Base-by-base conservation (phyloP, 1,139 yeast genomes). In the Candida dubliniensis region DNA sequence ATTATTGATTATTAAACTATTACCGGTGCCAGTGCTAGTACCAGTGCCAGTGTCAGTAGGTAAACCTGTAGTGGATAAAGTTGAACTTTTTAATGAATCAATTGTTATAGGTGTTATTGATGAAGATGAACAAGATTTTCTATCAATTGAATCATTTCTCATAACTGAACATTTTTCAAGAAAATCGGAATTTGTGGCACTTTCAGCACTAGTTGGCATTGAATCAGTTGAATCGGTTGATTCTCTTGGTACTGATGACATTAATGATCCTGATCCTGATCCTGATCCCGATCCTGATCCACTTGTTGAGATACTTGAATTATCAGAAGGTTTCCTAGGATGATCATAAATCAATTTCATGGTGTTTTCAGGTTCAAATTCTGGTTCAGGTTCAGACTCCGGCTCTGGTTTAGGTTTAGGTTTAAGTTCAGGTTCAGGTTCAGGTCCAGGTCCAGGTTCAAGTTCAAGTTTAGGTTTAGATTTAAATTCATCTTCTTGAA, bases 401-500 rank as follows among this genome's bases (percentile, higher is more conserved):
- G 43, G 14, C n/a, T n/a, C n/a, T n/a, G n/a, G n/a, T n/a, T n/a
- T n/a, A n/a, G n/a, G n/a, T n/a, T n/a, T n/a, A n/a, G n/a, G n/a
- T n/a, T n/a, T n/a, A n/a, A 18, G 23, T 18, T 18, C 8, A 23
- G n/a, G 9, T 31, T 13, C 30, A 25, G 12, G 15, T 30, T 37
- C 34, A 11, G 25, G 32, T 33, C 27, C 42, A 4, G 43, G 14
- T n/a, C n/a, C n/a, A n/a, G 5, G 23, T 18, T 18, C 8, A 23
- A 8, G 9, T 31, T 13, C 30, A 25, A 12, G 15, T 30, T 37
- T 31, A 11, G 25, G 32, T 33, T 33, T 40, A 4, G 43, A 12
- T 13, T 43, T 39, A 9, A 40, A 38, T 31, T 59, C 64, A 34
- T 61, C 63, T 42, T 62, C 67, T 40, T 60, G 57, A 39, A 67